Evolutionary conservation across 2,329 filamentous ascomycete species (phyloP).

Genomic region (Pestalotiopsis fici): DNA sequence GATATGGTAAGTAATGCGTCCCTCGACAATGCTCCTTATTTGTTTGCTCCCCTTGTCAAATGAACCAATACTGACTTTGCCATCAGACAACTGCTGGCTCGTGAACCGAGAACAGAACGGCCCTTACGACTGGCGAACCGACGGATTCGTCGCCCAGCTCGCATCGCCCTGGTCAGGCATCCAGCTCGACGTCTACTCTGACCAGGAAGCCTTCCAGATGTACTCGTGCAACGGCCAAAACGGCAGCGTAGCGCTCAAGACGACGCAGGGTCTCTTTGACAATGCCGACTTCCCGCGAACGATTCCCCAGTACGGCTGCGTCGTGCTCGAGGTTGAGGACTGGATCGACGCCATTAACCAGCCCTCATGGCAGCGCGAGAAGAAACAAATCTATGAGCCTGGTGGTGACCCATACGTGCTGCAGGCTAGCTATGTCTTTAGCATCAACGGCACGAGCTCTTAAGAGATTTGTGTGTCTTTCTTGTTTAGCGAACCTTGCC

Average conservation of each 20-base stretch:
- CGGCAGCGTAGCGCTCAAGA: constrained; percentile 69
- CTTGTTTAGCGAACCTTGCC: not conserved
- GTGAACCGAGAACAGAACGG: constrained; percentile 62
- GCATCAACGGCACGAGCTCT: constrained; percentile 39
- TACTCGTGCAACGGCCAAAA: constrained; percentile 82
- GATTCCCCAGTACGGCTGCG: constrained; percentile 76
- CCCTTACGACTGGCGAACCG: constrained; percentile 63
- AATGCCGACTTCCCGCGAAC: constrained; percentile 57
- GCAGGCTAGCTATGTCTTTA: constrained; percentile 63
- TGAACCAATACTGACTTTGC: not conserved
- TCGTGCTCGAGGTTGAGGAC: constrained; percentile 90
- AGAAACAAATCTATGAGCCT: constrained; percentile 61
- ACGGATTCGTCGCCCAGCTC: constrained; percentile 64
- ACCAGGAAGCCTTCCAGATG: constrained; percentile 87
- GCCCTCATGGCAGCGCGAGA: constrained; percentile 76
- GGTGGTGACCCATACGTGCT: constrained; percentile 63
- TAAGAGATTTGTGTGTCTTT: not conserved
- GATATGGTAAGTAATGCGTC: constrained; percentile 65
- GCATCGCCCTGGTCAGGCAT: constrained; percentile 80
- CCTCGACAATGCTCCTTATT: no score
- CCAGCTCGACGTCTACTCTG: constrained; percentile 75
- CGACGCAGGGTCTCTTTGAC: constrained; percentile 65
- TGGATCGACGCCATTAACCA: constrained; percentile 95
- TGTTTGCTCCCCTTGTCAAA: no score
- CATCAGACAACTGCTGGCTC: constrained; percentile 66